Conservation (phyloP, 2,329 filamentous ascomycete species). For the Cryphonectria naterciae region DNA sequence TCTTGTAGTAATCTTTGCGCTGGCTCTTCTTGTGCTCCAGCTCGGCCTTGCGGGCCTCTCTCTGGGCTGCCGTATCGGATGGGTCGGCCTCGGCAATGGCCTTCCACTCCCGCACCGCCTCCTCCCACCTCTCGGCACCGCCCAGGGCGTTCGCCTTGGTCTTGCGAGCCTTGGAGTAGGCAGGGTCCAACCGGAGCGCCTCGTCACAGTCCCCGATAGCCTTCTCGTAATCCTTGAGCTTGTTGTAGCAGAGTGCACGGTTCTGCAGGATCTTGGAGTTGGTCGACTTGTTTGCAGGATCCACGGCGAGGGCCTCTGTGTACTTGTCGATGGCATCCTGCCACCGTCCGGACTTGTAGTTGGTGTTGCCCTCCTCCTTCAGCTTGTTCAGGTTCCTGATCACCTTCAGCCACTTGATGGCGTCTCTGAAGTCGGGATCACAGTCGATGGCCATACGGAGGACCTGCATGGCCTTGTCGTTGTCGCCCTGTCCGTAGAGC, state of each 20-base stretch:
- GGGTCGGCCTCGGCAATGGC: slow-evolving; percentile 81
- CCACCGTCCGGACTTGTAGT: slow-evolving; percentile 85
- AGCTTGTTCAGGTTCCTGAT: slow-evolving; percentile 91
- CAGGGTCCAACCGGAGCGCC: slow-evolving; percentile 80
- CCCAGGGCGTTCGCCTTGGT: slow-evolving; percentile 91
- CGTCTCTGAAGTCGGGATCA: slow-evolving; percentile 89
- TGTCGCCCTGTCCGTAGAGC: slow-evolving; percentile 89
- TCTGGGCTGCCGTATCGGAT: slow-evolving; percentile 76
- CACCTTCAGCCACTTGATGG: slow-evolving; percentile 84
- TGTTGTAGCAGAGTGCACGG: slow-evolving; percentile 80
- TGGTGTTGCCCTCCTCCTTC: slow-evolving; percentile 89
- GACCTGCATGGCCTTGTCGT: slow-evolving; percentile 90
- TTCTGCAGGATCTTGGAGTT: slow-evolving; percentile 97
- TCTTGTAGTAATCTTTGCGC: slow-evolving; percentile 99
- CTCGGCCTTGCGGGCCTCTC: slow-evolving; percentile 88
- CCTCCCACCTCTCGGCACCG: slow-evolving; percentile 87
- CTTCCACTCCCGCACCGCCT: slow-evolving; percentile 88
- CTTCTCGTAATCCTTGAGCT: slow-evolving; percentile 80
- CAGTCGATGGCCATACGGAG: slow-evolving; percentile 88
- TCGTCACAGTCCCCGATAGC: slow-evolving; percentile 86
- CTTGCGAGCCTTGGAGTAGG: slow-evolving; percentile 88
- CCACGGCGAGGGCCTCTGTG: slow-evolving; percentile 78
- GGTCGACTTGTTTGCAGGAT: slow-evolving; percentile 85
- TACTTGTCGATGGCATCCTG: slow-evolving; percentile 85
- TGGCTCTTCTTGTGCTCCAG: slow-evolving; percentile 95